phyloP scores from a whole-genome alignment of 306 rosid species.

The Begonia masoniana region DNA sequence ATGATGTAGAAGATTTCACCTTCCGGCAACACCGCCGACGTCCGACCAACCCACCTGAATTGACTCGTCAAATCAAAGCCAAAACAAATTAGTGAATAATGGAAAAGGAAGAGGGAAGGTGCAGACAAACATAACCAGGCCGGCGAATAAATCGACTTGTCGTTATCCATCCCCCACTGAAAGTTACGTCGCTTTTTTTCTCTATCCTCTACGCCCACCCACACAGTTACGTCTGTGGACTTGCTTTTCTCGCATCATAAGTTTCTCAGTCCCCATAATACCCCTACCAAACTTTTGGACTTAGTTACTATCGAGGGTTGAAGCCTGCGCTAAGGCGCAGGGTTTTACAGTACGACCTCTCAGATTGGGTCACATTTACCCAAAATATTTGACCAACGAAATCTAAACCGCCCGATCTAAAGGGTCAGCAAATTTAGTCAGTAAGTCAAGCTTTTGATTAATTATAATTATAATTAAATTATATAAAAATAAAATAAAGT shows the following conservation, averaged over 20 bases:
- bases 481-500: neutral
- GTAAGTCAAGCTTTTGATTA: conserved; percentile 8
- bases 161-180: conserved; percentile 30
- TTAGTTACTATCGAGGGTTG: no score
- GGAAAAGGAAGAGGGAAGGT: no score
- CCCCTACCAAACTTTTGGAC: no score
- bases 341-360: no score
- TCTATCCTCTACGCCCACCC: neutral
- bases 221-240: conserved; percentile 4
- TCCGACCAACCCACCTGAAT: conserved; percentile 76
- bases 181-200: conserved; percentile 21
- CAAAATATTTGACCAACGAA: conserved; percentile 26
- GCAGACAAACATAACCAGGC: conserved; percentile 13
- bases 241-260: conserved; percentile 3
- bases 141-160: conserved; percentile 49
- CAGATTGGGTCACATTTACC: no score
- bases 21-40: conserved; percentile 61
- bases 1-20: conserved; percentile 76
- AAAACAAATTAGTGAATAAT: no score
- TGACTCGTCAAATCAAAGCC: no score
- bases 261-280: no score
- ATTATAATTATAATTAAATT: no score
- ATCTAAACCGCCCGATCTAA: conserved; percentile 45
- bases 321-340: no score
- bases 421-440: conserved; percentile 16